These are phyloP conservation scores for Coprinellus micaceus DNA, from an alignment of 768 basidiomycete genomes.

Conservation along the genomic window DNA sequence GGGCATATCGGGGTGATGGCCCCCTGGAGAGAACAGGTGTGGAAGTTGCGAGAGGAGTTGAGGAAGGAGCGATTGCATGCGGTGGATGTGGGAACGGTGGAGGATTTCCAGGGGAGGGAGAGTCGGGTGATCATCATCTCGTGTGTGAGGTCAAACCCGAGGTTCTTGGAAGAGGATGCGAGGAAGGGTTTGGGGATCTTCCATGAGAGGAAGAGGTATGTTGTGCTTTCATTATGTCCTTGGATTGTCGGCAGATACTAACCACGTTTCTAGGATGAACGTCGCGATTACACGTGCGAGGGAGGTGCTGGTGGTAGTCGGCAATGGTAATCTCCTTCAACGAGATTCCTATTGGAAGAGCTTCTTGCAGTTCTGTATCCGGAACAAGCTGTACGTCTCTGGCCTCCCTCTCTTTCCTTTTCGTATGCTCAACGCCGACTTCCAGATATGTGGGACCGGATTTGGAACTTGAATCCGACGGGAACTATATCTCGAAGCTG, in stretches of 20 bases:
- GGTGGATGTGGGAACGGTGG: conserved; percentile 52
- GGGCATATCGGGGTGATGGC: conserved; percentile 49
- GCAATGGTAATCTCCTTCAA: conserved; percentile 39
- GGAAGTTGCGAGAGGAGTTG: conserved; percentile 44
- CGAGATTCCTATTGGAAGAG: conserved; percentile 51
- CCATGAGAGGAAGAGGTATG: conserved; percentile 45
- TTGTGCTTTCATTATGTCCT: too few relatives aligned
- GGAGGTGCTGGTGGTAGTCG: conserved; percentile 47
- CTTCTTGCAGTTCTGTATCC: conserved; percentile 44
- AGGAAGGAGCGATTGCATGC: conserved; percentile 37
- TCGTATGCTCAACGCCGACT: background rate
- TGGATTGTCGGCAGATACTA: too few relatives aligned
- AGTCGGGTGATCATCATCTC: conserved; percentile 47
- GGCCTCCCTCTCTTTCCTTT: background rate
- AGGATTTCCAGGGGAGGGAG: conserved; percentile 54
- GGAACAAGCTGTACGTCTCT: conserved; percentile 43
- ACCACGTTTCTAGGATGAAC: conserved; percentile 40
- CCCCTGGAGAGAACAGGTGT: conserved; percentile 51
- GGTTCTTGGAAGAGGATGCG: conserved; percentile 46
- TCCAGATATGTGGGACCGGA: conserved; percentile 46
- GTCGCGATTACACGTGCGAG: conserved; percentile 54
- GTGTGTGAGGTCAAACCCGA: conserved; percentile 42
- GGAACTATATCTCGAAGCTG: conserved; percentile 34
- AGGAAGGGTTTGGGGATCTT: conserved; percentile 44
- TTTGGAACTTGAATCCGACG: conserved; percentile 41